phyloP scores from a whole-genome alignment of 2,329 filamentous ascomycete genomes.

The Acephala macrosclerotiorum region DNA sequence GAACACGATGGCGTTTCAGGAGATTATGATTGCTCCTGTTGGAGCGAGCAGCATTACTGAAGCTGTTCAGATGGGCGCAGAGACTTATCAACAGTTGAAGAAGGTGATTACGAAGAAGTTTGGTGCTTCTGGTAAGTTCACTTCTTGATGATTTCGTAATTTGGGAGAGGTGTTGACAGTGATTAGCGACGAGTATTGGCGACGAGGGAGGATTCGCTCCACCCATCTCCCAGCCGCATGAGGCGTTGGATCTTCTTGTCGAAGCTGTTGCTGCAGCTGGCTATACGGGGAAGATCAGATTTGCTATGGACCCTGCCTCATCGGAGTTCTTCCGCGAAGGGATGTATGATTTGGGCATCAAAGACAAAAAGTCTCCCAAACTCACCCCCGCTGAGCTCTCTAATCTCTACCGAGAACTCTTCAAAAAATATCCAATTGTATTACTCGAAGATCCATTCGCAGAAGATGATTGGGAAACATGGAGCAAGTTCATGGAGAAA shows the following conservation, averaged over 20 bases:
- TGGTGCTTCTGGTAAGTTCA: constrained; percentile 37
- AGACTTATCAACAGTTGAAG: constrained; percentile 46
- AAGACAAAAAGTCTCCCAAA: constrained; percentile 38
- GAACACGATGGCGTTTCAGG: constrained; percentile 59
- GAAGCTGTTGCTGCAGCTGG: constrained; percentile 40
- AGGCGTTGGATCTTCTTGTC: constrained; percentile 46
- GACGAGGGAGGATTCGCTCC: constrained; percentile 49
- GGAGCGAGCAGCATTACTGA: constrained; percentile 39
- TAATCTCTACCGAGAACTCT: constrained; percentile 43
- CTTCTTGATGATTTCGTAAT: neutral
- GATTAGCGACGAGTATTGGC: constrained; percentile 43
- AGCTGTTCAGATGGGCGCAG: constrained; percentile 44
- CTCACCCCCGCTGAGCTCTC: constrained; percentile 41
- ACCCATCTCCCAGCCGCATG: constrained; percentile 44
- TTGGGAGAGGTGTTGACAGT: constrained; percentile 1
- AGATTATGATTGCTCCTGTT: constrained; percentile 41
- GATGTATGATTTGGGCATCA: constrained; percentile 49
- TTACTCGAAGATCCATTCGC: constrained; percentile 52
- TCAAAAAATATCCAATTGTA: constrained; percentile 48
- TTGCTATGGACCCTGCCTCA: constrained; percentile 51
- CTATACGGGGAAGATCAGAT: constrained; percentile 46
- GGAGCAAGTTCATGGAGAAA: constrained; percentile 46
- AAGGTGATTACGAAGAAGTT: constrained; percentile 43
- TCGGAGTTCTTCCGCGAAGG: constrained; percentile 47
- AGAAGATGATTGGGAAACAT: constrained; percentile 49